phyloP scores from a whole-genome alignment of 352 stramenopile genomes.

The Globisporangium paroecandrum region DNA sequence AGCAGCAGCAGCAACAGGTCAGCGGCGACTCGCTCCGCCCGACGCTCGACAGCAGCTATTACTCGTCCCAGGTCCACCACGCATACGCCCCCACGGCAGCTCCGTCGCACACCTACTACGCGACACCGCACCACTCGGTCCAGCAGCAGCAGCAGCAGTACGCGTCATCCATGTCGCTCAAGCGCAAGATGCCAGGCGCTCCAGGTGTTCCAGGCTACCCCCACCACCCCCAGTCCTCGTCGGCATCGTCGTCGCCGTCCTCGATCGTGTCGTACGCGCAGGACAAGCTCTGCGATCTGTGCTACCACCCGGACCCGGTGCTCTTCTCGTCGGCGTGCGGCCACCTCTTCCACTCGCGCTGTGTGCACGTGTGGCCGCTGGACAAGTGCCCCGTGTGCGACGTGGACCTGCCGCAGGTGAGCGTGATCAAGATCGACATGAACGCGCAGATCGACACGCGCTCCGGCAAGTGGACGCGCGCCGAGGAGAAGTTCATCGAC shows the following conservation, averaged over 20 bases:
- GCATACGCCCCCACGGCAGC: constrained; percentile 14
- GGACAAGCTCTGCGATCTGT: constrained; percentile 67
- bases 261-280: constrained; percentile 16
- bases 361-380: constrained; percentile 76
- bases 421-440: constrained; percentile 71
- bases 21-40: constrained; percentile 30
- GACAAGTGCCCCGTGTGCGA: constrained; percentile 61
- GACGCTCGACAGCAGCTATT: constrained; percentile 30
- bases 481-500: constrained; percentile 85
- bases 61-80: constrained; percentile 34
- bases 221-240: not conserved
- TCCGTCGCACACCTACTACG: constrained; percentile 17
- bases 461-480: constrained; percentile 81
- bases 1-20: constrained; percentile 28
- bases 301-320: constrained; percentile 76
- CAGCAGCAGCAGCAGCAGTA: constrained; percentile 13
- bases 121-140: constrained; percentile 5
- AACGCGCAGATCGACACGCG: constrained; percentile 62
- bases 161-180: constrained; percentile 30
- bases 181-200: constrained; percentile 33
- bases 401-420: constrained; percentile 49
- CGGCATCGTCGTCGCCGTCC: constrained; percentile 11
- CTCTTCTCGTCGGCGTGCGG: constrained; percentile 66
- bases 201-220: constrained; percentile 6
- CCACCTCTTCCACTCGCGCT: constrained; percentile 85